A percentile compares a stretch with the other conserved stretches of the same genome.
Evolutionary conservation across 768 basidiomycete genomes (phyloP).

Genomic region (Fomitopsis pulvina): DNA sequence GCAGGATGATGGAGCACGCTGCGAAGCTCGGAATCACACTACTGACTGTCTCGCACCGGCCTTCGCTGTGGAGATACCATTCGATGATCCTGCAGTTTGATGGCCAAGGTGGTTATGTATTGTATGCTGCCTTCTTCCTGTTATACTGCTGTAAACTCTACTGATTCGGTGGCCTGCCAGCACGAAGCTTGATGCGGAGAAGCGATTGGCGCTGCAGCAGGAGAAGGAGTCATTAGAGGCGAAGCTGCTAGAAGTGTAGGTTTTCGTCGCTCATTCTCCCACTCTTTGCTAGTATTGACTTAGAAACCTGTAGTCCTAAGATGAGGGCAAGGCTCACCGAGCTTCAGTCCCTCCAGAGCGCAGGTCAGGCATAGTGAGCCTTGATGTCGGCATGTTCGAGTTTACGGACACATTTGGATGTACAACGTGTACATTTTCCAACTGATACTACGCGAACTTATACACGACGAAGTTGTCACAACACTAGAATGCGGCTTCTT

Average conservation of each 20-base stretch:
- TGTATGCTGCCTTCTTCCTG: conserved; percentile 46
- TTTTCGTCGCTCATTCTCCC: conserved; percentile 13
- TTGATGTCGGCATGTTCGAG: no score
- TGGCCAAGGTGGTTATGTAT: conserved; percentile 92
- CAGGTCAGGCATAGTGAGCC: not conserved
- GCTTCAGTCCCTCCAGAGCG: conserved; percentile 31
- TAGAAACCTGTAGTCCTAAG: conserved; percentile 53
- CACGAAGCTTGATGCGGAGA: conserved; percentile 85
- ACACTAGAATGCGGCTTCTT: no score
- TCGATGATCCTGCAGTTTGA: conserved; percentile 86
- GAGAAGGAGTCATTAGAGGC: conserved; percentile 88
- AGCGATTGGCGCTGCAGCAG: conserved; percentile 83
- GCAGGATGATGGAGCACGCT: conserved; percentile 91
- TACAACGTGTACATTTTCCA: no score
- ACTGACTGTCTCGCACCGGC: conserved; percentile 91
- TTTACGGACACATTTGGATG: no score
- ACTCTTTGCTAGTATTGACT: not conserved
- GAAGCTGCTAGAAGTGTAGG: conserved; percentile 83
- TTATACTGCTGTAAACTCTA: not conserved
- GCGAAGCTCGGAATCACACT: conserved; percentile 84
- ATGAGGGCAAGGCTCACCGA: conserved; percentile 71
- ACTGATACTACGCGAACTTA: no score
- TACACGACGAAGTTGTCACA: no score
- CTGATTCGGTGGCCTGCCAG: conserved; percentile 30
- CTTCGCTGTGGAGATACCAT: conserved; percentile 92